Percentiles rank a stretch among this genome's conserved stretches.
Conservation (phyloP, 805 yeast species). For the Vanderwaltozyma tropicalis region DNA sequence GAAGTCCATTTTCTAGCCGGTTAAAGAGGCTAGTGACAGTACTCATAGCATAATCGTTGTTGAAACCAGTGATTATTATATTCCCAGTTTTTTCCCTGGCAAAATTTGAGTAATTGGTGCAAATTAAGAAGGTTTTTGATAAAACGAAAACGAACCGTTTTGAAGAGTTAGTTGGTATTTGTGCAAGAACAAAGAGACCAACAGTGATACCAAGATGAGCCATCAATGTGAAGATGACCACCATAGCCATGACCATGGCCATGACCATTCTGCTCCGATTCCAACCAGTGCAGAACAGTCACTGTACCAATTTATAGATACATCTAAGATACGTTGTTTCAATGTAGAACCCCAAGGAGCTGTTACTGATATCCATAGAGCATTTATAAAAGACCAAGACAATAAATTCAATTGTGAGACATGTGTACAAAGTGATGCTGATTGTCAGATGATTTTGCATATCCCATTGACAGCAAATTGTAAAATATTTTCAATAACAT, state of each 20-base stretch:
- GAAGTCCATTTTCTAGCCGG: too few relatives aligned
- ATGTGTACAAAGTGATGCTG: constrained; percentile 59
- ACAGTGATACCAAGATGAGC: constrained; percentile 20
- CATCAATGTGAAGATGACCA: constrained; percentile 27
- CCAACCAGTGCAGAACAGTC: constrained; percentile 64
- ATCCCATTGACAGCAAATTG: constrained; percentile 75
- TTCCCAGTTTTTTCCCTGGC: too few relatives aligned
- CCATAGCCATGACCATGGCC: constrained; percentile 25
- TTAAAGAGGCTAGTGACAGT: too few relatives aligned
- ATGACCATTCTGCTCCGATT: constrained; percentile 46
- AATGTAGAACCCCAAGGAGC: constrained; percentile 44
- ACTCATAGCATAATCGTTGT: too few relatives aligned
- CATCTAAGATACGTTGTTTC: constrained; percentile 48
- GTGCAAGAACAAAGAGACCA: too few relatives aligned
- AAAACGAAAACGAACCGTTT: too few relatives aligned
- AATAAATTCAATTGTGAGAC: constrained; percentile 40
- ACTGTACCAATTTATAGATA: constrained; percentile 50
- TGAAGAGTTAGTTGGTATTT: too few relatives aligned
- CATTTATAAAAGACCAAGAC: constrained; percentile 43
- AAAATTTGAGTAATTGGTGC: too few relatives aligned
- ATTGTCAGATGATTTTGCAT: constrained; percentile 64
- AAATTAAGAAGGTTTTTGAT: too few relatives aligned
- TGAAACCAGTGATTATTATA: too few relatives aligned
- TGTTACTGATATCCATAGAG: constrained; percentile 30
- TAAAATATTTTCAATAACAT: constrained; percentile 59